phyloP scores from a whole-genome alignment of 148 eudicot species.

The Rhododendron griersonianum region DNA sequence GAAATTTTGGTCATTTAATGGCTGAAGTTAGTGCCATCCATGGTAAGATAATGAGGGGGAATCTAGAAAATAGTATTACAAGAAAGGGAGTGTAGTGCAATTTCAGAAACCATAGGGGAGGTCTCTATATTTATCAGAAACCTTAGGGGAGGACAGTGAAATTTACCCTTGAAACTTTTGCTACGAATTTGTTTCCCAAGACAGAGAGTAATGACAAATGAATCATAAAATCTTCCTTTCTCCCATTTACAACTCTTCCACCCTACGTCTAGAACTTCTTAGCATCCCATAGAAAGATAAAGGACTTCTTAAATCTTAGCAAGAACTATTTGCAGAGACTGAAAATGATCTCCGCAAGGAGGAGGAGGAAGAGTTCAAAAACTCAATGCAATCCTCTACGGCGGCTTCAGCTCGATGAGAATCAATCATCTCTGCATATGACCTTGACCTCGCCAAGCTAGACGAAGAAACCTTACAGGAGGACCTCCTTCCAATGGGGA shows the following conservation, averaged over 20 bases:
- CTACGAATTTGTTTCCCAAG: not conserved
- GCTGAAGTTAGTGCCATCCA: too few relatives aligned
- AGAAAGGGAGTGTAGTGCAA: too few relatives aligned
- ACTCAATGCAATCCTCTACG: constrained; percentile 54
- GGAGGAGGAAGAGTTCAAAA: constrained; percentile 37
- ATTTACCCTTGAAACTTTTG: not conserved
- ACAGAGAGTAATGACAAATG: not conserved
- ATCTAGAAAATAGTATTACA: too few relatives aligned
- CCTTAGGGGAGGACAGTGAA: too few relatives aligned
- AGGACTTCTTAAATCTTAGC: not conserved
- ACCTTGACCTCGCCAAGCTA: constrained; percentile 35
- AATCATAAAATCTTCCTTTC: not conserved
- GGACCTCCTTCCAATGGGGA: constrained; percentile 19
- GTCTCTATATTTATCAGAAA: too few relatives aligned
- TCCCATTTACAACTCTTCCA: not conserved
- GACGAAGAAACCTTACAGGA: constrained; percentile 44
- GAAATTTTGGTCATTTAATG: too few relatives aligned
- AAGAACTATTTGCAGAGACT: constrained; percentile 19
- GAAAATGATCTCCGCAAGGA: constrained; percentile 23
- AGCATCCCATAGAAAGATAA: not conserved
- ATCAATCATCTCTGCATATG: constrained; percentile 38
- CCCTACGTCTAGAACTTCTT: not conserved
- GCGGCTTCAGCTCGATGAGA: constrained; percentile 56
- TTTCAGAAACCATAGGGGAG: too few relatives aligned
- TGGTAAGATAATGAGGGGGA: too few relatives aligned